Evolutionary conservation across 345 rosid genomes (phyloP), one percentile per base, ranked within the genome.

Genomic region (Combretum micranthum): DNA sequence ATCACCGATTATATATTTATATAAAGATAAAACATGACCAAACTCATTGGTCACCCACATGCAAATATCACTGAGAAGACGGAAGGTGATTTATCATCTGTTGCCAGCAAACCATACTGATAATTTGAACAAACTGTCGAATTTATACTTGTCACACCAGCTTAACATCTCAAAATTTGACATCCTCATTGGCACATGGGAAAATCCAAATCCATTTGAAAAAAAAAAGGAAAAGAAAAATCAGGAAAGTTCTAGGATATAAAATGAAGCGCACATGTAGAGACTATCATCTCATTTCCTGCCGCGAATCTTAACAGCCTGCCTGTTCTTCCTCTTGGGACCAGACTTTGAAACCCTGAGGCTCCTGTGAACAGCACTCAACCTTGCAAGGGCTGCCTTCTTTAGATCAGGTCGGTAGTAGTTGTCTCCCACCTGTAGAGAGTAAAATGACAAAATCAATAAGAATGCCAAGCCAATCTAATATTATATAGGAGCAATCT

Each of bases 251-350:
- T n/a, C n/a, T n/a, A 14, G 18, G 22, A 50, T 17, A 45, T 46
- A 16, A 47, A 47, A 20, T n/a, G 37, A 19, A 51, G 25, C 14
- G 15, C 15, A 39, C 55, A 20, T 47, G 1, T 2, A 19, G 7
- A 11, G 10, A 32, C 39, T 7, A 32, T 32, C 53, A 20, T 11
- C 63, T 75, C 70, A 79, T 61, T 74, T 83, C 55, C 73, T 62
- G 50, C 68, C 50, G 0, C 21, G 20, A 64, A 51, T 55, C 74
- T 59, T 85, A 5, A 48, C 44, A 8, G 72, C 84, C 67, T 90
- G 97, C 62, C 97, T 86, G 77, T 79, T 89, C 77, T 77, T 85
- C 92, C 89, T 85, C 87, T 87, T 90, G 62, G 70, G 86, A 69
- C 97, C 99, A 26, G 96, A 87, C 68, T 83, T 93, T 14, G 92